These are phyloP conservation scores for Cynara cardunculus DNA, from an alignment of 129 eudicot genomes.

Conservation along the genomic window DNA sequence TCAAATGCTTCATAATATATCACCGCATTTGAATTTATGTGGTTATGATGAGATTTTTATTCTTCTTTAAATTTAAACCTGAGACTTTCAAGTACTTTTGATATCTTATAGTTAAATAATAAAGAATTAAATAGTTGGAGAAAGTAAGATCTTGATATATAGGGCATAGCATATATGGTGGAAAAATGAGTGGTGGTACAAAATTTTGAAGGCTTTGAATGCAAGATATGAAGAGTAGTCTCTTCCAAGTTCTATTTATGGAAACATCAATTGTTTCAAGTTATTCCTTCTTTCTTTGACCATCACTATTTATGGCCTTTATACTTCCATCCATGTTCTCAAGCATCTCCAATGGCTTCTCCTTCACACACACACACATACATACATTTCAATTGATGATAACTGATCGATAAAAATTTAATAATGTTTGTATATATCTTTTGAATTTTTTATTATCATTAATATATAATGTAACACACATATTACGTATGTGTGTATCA, in stretches of 20 bases:
- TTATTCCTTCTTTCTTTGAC: constrained; percentile 33
- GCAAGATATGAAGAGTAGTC: constrained; percentile 28
- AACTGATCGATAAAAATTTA: neutral
- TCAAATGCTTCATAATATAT: too few species aligned
- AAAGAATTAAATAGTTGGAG: neutral
- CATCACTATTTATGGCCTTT: constrained; percentile 22
- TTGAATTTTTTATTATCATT: neutral
- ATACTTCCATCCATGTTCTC: constrained; percentile 21
- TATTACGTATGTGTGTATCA: neutral
- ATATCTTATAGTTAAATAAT: too few species aligned
- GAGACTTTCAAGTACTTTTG: too few species aligned
- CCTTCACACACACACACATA: neutral
- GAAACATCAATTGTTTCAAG: constrained; percentile 20
- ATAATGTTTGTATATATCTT: neutral
- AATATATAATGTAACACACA: neutral
- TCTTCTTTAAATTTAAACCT: too few species aligned
- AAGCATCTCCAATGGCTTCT: neutral
- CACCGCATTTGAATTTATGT: too few species aligned
- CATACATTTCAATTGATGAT: neutral
- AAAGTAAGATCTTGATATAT: constrained; percentile 12
- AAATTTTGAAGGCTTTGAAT: constrained; percentile 23
- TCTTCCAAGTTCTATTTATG: constrained; percentile 29
- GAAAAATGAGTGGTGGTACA: constrained; percentile 26
- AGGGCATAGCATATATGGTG: constrained; percentile 14
- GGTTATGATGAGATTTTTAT: too few species aligned